Conservation (phyloP, 352 stramenopile species). For the Globisporangium acanthophoron region DNA sequence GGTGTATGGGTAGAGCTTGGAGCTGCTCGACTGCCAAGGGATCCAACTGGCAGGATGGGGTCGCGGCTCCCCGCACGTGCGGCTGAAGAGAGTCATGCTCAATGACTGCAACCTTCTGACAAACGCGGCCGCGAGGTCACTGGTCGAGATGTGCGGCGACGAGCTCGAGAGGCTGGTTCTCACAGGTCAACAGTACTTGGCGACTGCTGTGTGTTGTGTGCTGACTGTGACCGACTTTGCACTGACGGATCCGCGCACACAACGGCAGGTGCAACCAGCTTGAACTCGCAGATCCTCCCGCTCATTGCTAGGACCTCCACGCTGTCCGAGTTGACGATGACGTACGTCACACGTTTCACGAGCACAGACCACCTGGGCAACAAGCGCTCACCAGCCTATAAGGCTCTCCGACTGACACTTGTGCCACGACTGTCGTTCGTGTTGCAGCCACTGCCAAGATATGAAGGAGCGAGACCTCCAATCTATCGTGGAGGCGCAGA, state of each 20-base stretch:
- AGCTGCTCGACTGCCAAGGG: constrained; percentile 51
- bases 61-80: constrained; percentile 8
- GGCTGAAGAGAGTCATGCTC: constrained; percentile 35
- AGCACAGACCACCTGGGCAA: background rate
- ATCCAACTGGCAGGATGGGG: constrained; percentile 44
- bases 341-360: constrained; percentile 12
- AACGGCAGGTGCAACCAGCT: constrained; percentile 24
- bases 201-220: background rate
- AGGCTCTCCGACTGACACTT: background rate
- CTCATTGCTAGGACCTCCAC: constrained; percentile 24
- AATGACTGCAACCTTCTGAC: constrained; percentile 47
- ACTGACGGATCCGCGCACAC: no score
- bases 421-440: background rate
- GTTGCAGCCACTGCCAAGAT: constrained; percentile 23
- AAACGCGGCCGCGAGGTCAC: constrained; percentile 28
- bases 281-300: constrained; percentile 41
- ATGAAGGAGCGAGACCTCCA: constrained; percentile 28
- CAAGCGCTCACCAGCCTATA: background rate
- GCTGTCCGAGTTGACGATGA: constrained; percentile 48
- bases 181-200: constrained; percentile 23
- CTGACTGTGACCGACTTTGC: no score
- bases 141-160: constrained; percentile 32
- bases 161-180: constrained; percentile 35
- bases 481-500: constrained; percentile 22
- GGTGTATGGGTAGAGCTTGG: constrained; percentile 29